phyloP scores from a whole-genome alignment of 2,329 filamentous ascomycete species.

The Colletotrichum noveboracense region DNA sequence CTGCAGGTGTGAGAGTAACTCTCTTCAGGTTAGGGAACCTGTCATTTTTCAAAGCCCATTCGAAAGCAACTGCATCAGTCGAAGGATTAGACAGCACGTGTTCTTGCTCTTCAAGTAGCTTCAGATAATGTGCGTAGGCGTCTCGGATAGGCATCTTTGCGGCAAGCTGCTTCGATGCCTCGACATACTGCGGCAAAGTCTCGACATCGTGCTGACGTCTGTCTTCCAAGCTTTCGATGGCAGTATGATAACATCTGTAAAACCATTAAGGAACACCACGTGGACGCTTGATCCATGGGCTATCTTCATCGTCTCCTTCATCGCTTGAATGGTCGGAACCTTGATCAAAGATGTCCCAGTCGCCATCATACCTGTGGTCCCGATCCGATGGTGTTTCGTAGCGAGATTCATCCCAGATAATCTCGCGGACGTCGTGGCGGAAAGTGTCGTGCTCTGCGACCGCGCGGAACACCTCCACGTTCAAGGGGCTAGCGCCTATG shows the following conservation, averaged over 20 bases:
- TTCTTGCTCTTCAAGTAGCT: conserved; percentile 36
- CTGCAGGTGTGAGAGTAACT: conserved; percentile 43
- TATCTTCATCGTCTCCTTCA: not conserved
- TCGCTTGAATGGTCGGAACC: not conserved
- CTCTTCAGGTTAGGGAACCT: conserved; percentile 38
- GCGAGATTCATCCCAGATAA: conserved; percentile 43
- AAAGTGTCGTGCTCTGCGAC: conserved; percentile 40
- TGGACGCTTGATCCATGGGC: not conserved
- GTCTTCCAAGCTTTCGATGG: not conserved
- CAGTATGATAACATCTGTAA: not conserved
- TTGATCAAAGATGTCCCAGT: not conserved
- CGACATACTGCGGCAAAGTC: not conserved
- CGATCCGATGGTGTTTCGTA: not conserved
- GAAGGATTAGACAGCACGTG: conserved; percentile 27
- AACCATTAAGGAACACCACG: not conserved
- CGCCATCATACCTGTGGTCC: not conserved
- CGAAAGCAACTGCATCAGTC: conserved; percentile 34
- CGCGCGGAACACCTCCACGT: conserved; percentile 39
- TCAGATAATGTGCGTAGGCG: conserved; percentile 33
- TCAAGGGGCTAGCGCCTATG: conserved; percentile 42
- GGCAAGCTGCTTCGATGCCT: not conserved
- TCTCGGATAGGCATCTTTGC: not conserved
- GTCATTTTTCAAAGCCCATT: conserved; percentile 30
- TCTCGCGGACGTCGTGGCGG: conserved; percentile 35
- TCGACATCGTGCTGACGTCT: not conserved